Base-by-base conservation (phyloP, 345 rosid species). In the Eutrema yunnanense region DNA sequence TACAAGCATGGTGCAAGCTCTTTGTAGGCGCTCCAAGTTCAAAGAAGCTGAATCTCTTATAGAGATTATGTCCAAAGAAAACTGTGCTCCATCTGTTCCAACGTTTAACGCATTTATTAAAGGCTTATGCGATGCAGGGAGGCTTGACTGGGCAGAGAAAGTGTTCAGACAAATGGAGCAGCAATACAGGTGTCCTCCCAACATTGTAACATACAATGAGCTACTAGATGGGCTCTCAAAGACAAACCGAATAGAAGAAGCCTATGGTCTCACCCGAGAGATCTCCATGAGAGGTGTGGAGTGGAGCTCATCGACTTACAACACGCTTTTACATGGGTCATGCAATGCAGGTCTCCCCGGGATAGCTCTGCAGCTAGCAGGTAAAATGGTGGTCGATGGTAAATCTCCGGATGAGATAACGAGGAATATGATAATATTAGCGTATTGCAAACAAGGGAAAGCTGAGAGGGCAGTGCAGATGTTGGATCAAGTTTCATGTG, bases 1-100 rank as follows among this genome's bases (percentile, higher is more conserved):
- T 73, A 91, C 96, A 26, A 82, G 88, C 81, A 91, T 94, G 97
- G 86, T 94, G 51, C 81, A 85, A 70, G 86, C 80, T 47, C 90
- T 91, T 65, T 94, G 97, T 67, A 73, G 75, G 67, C 87, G 82
- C 68, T 78, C 61, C 36, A 74, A 89, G 88, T 89, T 88, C 57
- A 72, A 75, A 78, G 83, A 85, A 79, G 97, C 90, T 74, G 81
- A 77, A 43, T 79, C 71, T 80, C 88, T 91, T 34, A 75, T 89
- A 49, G 82, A 86, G 50, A 84, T 80, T 33, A 94, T 89, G 97
- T 48, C 49, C 6, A 61, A 64, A 55, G 82, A 85, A 40, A 83
- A 81, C 53, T 89, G 91, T 71, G 76, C 85, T 78, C 97, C 96
- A 60, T 85, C 81, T 62, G 79, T 74, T 32, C 57, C 86, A 22